Evolutionary conservation across 257 asterid genomes (phyloP).

Genomic region (Mentha longifolia): DNA sequence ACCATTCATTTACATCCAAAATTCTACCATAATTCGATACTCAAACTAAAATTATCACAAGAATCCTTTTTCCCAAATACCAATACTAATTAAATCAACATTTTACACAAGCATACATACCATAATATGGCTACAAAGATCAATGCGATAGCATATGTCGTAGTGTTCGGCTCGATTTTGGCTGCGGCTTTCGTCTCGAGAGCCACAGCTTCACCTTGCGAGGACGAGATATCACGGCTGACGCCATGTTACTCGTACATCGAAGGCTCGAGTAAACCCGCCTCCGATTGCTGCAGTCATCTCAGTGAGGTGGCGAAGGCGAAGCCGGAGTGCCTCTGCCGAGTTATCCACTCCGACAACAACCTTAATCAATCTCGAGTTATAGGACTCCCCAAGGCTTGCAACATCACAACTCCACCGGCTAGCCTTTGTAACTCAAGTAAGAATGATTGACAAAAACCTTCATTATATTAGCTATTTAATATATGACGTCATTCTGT

Average conservation of each 20-base stretch:
- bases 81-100: neutral
- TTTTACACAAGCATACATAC: neutral
- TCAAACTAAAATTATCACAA: neutral
- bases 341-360: constrained; percentile 1
- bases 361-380: constrained; percentile 36
- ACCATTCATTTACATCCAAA: too few species aligned
- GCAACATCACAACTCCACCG: constrained; percentile 53
- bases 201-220: constrained; percentile 19
- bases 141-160: neutral
- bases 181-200: neutral
- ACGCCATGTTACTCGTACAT: constrained; percentile 33
- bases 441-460: constrained; percentile 1
- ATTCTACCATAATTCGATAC: neutral
- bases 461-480: too few species aligned
- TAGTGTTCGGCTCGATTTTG: neutral
- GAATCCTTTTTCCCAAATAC: neutral
- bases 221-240: neutral
- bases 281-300: constrained; percentile 36
- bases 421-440: constrained; percentile 36
- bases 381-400: constrained; percentile 46
- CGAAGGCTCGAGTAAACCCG: constrained; percentile 25
- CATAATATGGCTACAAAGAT: constrained; percentile 6
- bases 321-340: constrained; percentile 28
- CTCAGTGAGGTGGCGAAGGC: constrained; percentile 9
- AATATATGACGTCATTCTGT: neutral